phyloP scores from a whole-genome alignment of 768 basidiomycete genomes.

The Lentinula lateritia region DNA sequence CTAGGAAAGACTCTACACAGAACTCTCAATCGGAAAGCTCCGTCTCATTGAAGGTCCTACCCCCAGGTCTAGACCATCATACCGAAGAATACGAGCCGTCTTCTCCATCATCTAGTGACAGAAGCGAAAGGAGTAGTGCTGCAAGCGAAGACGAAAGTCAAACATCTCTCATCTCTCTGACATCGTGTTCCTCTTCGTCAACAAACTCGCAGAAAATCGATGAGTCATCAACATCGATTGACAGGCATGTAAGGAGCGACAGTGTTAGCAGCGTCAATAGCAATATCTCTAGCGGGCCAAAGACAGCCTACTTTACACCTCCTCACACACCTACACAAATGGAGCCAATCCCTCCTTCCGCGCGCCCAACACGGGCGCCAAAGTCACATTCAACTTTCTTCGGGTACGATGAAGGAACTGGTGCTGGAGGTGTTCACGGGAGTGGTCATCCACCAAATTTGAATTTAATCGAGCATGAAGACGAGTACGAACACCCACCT shows the following conservation, averaged over 20 bases:
- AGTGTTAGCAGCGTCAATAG: slow-evolving; percentile 1
- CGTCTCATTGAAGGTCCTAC: background rate
- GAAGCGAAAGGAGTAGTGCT: background rate
- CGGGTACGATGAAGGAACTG: background rate
- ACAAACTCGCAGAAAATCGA: background rate
- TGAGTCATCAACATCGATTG: background rate
- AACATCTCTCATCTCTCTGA: slow-evolving; percentile 26
- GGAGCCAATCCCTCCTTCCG: background rate
- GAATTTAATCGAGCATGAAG: background rate
- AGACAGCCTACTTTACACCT: slow-evolving; percentile 47
- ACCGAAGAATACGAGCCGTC: background rate
- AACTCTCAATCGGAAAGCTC: background rate
- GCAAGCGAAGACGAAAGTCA: background rate
- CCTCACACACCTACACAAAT: slow-evolving; percentile 38
- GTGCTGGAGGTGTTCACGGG: background rate
- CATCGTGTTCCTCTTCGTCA: background rate
- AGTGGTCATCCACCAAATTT: background rate
- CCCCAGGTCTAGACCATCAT: background rate
- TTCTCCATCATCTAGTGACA: background rate
- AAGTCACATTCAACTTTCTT: slow-evolving; percentile 18
- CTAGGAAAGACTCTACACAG: background rate
- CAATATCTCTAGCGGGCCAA: slow-evolving; percentile 5
- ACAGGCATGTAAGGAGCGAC: slow-evolving; percentile 1
- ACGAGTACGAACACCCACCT: slow-evolving; percentile 27
- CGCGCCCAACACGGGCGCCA: slow-evolving; percentile 28